Evolutionary conservation across 768 basidiomycete species (phyloP), one percentile per base, ranked within the genome.

Genomic region (Plicaturopsis crispa): DNA sequence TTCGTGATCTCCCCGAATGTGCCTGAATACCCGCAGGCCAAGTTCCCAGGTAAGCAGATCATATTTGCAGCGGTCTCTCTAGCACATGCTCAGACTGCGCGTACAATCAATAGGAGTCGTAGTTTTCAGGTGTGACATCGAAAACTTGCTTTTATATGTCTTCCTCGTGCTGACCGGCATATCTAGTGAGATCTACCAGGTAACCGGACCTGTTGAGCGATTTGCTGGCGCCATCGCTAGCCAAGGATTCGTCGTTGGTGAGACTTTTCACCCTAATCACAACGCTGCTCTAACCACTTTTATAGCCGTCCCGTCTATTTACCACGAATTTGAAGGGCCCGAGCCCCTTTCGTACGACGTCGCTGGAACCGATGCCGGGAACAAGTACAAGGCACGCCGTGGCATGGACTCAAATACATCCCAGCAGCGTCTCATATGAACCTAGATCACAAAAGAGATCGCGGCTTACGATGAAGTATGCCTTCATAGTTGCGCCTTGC

Each of bases 191-290:
- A 97, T 97, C 39, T 97, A 96, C 55, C 87, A 89, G 57, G 90
- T 93, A 2, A 93, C 89, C n/a, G 90, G 90, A 0, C 92, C 92
- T 24, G 92, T 94, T n/a, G 91, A 93, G 56, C 77, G 92, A 35
- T 90, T 87, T 53, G 85, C 84, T 0, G 80, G 84, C 11, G 84
- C 86, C 61, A 89, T 92, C 48, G 89, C 88, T 6, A 87, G 83
- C 44, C 82, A 89, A 21, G 88, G 88, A 46, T 88, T 75, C 47
- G 73, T 90, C 33, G 85, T 87, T 8, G 87, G 87, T 84, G 38
- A 20, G 80, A 55, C 16, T 11, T 24, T 24, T 12, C 23, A 36
- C 3, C 30, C 1, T 20, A 13, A n/a, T 31, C 32, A 20, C 21
- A 14, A 24, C 33, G 6, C 19, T 31, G 33, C 35, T 23, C 17